phyloP scores from a whole-genome alignment of 2,329 filamentous ascomycete species.

The Aspergillus pseudoterreus region DNA sequence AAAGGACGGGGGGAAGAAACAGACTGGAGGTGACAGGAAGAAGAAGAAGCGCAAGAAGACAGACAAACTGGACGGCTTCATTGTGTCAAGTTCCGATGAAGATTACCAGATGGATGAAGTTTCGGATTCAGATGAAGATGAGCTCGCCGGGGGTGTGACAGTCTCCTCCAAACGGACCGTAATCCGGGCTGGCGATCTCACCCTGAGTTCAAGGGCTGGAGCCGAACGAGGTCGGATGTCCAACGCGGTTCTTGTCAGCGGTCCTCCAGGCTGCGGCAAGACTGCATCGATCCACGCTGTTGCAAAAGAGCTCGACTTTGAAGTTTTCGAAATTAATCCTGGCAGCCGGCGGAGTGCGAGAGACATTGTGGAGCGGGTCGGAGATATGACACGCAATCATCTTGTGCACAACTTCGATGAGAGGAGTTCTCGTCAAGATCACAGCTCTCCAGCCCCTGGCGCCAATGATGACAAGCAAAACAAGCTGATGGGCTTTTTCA shows the following conservation, averaged over 20 bases:
- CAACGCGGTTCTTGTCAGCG: conserved; percentile 85
- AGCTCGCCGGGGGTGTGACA: conserved; percentile 39
- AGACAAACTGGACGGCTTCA: conserved; percentile 73
- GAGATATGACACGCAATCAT: conserved; percentile 96
- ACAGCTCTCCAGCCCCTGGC: conserved; percentile 52
- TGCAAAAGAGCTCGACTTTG: conserved; percentile 86
- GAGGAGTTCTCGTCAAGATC: conserved; percentile 17
- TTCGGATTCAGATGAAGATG: conserved; percentile 55
- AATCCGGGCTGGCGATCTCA: conserved; percentile 38
- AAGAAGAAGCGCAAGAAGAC: conserved; percentile 63
- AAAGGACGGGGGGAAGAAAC: conserved; percentile 26
- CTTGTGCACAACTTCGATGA: conserved; percentile 60
- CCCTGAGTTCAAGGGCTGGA: conserved; percentile 29
- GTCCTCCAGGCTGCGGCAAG: conserved; percentile 86
- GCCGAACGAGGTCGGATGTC: conserved; percentile 50
- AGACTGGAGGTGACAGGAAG: conserved; percentile 26
- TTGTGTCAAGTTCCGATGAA: conserved; percentile 77
- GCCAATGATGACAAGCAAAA: conserved; percentile 68
- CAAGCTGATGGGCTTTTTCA: conserved; percentile 80
- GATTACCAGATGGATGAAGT: conserved; percentile 65
- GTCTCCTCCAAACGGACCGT: conserved; percentile 36
- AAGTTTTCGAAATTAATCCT: conserved; percentile 91
- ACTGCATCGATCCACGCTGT: conserved; percentile 88
- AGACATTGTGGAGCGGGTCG: conserved; percentile 86
- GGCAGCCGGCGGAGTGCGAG: conserved; percentile 79